Evolutionary conservation across 1,139 yeast species (phyloP).

Genomic region (Geotrichum candidum): DNA sequence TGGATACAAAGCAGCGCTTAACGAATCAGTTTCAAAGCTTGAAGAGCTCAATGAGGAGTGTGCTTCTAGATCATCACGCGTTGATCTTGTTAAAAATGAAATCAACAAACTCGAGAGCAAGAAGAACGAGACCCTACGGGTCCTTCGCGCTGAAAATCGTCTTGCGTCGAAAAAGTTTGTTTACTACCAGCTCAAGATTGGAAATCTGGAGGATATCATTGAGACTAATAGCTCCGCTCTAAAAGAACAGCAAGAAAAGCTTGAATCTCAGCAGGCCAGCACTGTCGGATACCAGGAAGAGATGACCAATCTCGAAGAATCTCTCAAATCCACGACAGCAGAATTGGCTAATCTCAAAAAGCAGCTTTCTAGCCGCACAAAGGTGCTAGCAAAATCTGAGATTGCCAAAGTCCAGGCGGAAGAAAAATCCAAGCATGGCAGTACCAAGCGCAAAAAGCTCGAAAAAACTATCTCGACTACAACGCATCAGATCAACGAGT

Average conservation of each 20-base stretch:
- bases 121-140: conserved; percentile 64
- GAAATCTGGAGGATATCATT: background rate
- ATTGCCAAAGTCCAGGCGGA: conserved; percentile 59
- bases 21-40: conserved; percentile 52
- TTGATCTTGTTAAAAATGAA: conserved; percentile 74
- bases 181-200: conserved; percentile 43
- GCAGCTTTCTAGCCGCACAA: conserved; percentile 25
- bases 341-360: conserved; percentile 27
- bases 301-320: conserved; percentile 34
- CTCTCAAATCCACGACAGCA: conserved; percentile 38
- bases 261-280: conserved; percentile 44
- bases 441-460: conserved; percentile 55
- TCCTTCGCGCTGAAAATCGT: conserved; percentile 58
- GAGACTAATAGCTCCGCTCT: conserved; percentile 35
- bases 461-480: conserved; percentile 44
- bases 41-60: conserved; percentile 74
- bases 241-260: conserved; percentile 35
- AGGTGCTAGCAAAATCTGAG: conserved; percentile 31
- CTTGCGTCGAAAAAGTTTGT: conserved; percentile 51
- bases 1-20: conserved; percentile 70
- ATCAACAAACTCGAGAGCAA: conserved; percentile 61
- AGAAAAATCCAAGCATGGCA: conserved; percentile 63
- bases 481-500: conserved; percentile 37
- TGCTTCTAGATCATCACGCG: conserved; percentile 72
- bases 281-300: conserved; percentile 41